Evolutionary conservation across 768 basidiomycete genomes (phyloP).

Genomic region (Boletus patriciae): DNA sequence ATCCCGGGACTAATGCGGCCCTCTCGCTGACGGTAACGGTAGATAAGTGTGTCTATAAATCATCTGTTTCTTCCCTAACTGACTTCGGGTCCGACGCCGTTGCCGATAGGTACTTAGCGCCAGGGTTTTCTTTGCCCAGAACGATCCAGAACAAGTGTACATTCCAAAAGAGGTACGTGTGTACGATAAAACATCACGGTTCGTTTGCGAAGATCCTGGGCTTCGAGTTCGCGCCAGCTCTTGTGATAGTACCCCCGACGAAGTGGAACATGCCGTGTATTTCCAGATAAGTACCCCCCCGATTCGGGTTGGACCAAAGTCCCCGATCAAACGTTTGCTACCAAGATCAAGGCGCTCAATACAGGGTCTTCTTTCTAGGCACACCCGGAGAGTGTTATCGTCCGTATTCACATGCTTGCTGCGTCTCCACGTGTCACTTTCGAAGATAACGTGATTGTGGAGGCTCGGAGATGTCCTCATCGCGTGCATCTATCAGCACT

Average conservation of each 20-base stretch:
- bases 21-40: not conserved
- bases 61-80: too few relatives aligned
- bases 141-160: not conserved
- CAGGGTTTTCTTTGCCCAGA: constrained; percentile 16
- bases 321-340: constrained; percentile 43
- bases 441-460: constrained; percentile 65
- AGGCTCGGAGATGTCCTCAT: constrained; percentile 43
- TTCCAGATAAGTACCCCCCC: constrained; percentile 33
- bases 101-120: too few relatives aligned
- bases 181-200: not conserved
- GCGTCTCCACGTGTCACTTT: not conserved
- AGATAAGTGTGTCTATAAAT: not conserved
- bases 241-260: too few relatives aligned
- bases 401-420: not conserved
- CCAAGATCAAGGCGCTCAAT: constrained; percentile 1
- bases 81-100: too few relatives aligned
- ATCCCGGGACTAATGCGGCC: not conserved
- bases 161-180: too few relatives aligned
- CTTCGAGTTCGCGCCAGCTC: not conserved
- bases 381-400: too few relatives aligned
- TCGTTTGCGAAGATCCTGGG: not conserved
- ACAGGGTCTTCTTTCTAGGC: too few relatives aligned
- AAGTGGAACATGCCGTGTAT: not conserved
- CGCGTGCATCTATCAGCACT: not conserved
- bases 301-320: constrained; percentile 20